Evolutionary conservation across 371 early-diverging fungal genomes (phyloP), one percentile per base, ranked within the genome.

Genomic region (Mucor irregularis): DNA sequence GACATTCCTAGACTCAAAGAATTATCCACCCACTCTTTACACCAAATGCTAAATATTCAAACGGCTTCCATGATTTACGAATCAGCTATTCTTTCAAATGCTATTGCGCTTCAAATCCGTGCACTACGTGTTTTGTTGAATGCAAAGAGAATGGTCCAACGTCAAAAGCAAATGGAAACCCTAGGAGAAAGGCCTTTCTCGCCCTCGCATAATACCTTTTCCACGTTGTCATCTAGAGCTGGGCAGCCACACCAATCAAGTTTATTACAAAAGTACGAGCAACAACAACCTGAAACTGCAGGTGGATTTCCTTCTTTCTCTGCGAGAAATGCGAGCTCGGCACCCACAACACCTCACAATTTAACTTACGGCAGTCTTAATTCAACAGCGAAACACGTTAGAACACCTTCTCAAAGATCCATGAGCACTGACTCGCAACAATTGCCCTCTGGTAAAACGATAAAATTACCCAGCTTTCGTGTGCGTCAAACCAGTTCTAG

Each of bases 31-130:
- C 72, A 74, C 40, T 69, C 80, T 31, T 66, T 89, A 11, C 83
- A 83, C 54, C 83, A 80, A 54, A 79, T 78, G 62, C 68, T 86
- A 16, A 80, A 76, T 47, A 80, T 78, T 28, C 66, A 71, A 11
- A 86, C 82, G 3, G 88, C 89, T 10, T 73, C 83, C 0, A 55
- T 81, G 55, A 78, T 87, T 44, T 84, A 81, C 33, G 81, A 82
- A 51, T 69, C 78, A 1, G 81, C 84, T 0, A 67, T 80, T 0
- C 61, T 84, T 30, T 70, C 82, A 0, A 68, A 80, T 26, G 72
- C 71, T 7, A 59, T 71, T 45, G 74, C 80, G 0, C 61, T 84
- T 4, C 84, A 84, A 47, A 75, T 82, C 1, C 70, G 84, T 28
- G 79, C 84, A 5, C 44, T 84, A 7, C 64, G 80, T 24, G 72